Percentiles rank a stretch among this genome's conserved stretches.
Evolutionary conservation across 2,329 filamentous ascomycete species (phyloP).

Genomic region (Colletotrichum sp.): DNA sequence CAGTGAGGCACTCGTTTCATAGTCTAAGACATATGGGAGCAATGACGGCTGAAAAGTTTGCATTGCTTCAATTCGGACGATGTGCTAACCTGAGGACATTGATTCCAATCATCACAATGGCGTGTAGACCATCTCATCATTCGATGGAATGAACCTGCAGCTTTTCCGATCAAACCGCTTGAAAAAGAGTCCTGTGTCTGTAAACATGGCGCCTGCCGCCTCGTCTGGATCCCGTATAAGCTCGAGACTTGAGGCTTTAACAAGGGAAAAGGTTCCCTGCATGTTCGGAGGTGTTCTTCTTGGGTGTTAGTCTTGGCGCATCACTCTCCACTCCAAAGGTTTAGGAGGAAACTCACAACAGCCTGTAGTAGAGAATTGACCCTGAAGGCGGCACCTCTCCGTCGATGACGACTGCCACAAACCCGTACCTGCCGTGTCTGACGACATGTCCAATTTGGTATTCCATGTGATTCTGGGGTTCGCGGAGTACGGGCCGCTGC

Average conservation of each 20-base stretch:
- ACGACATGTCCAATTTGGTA: constrained; percentile 86
- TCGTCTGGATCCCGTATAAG: constrained; percentile 10
- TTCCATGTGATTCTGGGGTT: constrained; percentile 25
- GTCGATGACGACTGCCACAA: constrained; percentile 85
- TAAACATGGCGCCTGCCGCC: constrained; percentile 58
- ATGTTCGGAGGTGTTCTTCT: constrained; percentile 16
- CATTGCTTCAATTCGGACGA: not conserved
- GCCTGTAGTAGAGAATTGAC: not conserved
- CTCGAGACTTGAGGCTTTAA: constrained; percentile 18
- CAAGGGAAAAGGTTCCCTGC: constrained; percentile 17
- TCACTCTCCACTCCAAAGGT: not conserved
- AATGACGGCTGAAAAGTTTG: not conserved
- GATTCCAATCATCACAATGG: not conserved
- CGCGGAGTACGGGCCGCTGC: constrained; percentile 41
- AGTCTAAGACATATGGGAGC: not conserved
- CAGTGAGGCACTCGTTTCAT: not conserved
- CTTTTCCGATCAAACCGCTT: constrained; percentile 77
- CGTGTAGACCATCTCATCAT: constrained; percentile 11
- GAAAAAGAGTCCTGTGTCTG: constrained; percentile 83
- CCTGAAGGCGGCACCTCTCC: constrained; percentile 45
- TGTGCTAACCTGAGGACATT: not conserved
- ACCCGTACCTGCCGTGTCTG: constrained; percentile 79
- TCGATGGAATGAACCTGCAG: constrained; percentile 66
- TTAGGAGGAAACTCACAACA: not conserved
- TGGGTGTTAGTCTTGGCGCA: not conserved